Evolutionary conservation across 2,329 filamentous ascomycete species (phyloP).

Genomic region (Leptographium procerum): DNA sequence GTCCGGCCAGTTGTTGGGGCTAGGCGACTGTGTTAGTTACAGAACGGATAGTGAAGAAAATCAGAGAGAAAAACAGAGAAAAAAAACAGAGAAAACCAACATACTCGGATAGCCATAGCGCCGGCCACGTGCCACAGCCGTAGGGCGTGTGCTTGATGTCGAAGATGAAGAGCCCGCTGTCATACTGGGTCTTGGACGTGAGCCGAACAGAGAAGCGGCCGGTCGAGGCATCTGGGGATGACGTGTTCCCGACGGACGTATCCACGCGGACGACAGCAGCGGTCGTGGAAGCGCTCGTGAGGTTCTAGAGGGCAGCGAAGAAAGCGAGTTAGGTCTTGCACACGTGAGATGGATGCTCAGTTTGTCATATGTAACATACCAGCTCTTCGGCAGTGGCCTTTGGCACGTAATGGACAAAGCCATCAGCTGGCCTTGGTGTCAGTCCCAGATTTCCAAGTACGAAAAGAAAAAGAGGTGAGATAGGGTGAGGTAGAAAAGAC

Average conservation of each 20-base stretch:
- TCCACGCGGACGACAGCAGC: slow-evolving; percentile 50
- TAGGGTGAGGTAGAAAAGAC: too few relatives aligned
- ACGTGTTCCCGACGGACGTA: slow-evolving; percentile 38
- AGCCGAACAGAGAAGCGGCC: slow-evolving; percentile 54
- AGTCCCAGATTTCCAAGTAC: neutral
- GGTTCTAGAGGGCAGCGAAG: slow-evolving; percentile 32
- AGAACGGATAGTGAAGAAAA: neutral
- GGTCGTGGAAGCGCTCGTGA: slow-evolving; percentile 45
- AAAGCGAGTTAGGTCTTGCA: neutral
- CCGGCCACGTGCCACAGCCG: slow-evolving; percentile 54
- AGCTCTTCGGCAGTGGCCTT: slow-evolving; percentile 26
- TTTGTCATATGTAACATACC: slow-evolving; percentile 19
- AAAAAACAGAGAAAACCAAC: neutral
- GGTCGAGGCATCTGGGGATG: slow-evolving; percentile 38
- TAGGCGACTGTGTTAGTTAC: slow-evolving; percentile 22
- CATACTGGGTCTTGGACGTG: slow-evolving; percentile 47
- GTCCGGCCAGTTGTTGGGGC: slow-evolving; percentile 39
- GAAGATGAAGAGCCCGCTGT: slow-evolving; percentile 56
- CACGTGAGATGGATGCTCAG: neutral
- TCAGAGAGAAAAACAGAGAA: neutral
- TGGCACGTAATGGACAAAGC: slow-evolving; percentile 44
- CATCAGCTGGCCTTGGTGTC: slow-evolving; percentile 20
- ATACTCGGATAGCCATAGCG: slow-evolving; percentile 52
- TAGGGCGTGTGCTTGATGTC: slow-evolving; percentile 52
- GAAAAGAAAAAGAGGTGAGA: neutral